phyloP scores from a whole-genome alignment of 106 monocot species.

The Dendrobium chrysotoxum region DNA sequence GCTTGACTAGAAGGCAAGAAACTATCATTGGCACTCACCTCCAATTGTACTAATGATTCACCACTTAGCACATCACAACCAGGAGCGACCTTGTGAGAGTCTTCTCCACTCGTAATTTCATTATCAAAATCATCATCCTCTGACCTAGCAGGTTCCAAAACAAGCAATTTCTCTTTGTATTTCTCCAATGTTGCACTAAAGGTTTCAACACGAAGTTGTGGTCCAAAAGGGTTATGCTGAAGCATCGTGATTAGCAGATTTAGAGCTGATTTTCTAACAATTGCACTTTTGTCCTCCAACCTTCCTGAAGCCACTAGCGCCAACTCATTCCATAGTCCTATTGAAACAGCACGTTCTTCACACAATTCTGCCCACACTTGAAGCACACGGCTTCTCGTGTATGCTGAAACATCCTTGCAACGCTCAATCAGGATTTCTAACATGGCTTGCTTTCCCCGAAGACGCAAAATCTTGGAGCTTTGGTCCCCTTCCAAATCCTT shows the following conservation, averaged over 20 bases:
- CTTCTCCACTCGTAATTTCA: constrained; percentile 8
- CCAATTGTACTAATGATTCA: constrained; percentile 12
- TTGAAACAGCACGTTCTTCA: constrained; percentile 73
- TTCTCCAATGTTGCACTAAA: constrained; percentile 85
- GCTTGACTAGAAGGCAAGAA: constrained; percentile 39
- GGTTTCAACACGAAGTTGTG: constrained; percentile 58
- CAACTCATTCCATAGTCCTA: constrained; percentile 95
- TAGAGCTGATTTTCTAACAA: constrained; percentile 92
- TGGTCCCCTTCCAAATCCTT: constrained; percentile 75
- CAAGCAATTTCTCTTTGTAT: constrained; percentile 62
- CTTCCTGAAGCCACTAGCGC: constrained; percentile 78
- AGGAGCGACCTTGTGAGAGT: constrained; percentile 7
- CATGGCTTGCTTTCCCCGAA: constrained; percentile 90
- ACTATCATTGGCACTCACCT: constrained; percentile 60
- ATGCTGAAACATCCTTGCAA: constrained; percentile 88
- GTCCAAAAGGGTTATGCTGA: constrained; percentile 97
- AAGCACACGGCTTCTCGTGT: constrained; percentile 89
- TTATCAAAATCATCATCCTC: constrained; percentile 13
- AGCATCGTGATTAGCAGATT: constrained; percentile 83
- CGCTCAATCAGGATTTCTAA: constrained; percentile 80
- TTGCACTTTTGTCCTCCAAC: constrained; percentile 90
- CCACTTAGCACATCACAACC: constrained; percentile 4
- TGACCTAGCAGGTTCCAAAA: constrained; percentile 39
- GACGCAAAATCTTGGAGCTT: constrained; percentile 44
- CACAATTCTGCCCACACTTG: constrained; percentile 98